A percentile compares a stretch with the other conserved stretches of the same genome.
phyloP scores from a whole-genome alignment of 768 basidiomycete genomes.

The Sarcodon aspratus region DNA sequence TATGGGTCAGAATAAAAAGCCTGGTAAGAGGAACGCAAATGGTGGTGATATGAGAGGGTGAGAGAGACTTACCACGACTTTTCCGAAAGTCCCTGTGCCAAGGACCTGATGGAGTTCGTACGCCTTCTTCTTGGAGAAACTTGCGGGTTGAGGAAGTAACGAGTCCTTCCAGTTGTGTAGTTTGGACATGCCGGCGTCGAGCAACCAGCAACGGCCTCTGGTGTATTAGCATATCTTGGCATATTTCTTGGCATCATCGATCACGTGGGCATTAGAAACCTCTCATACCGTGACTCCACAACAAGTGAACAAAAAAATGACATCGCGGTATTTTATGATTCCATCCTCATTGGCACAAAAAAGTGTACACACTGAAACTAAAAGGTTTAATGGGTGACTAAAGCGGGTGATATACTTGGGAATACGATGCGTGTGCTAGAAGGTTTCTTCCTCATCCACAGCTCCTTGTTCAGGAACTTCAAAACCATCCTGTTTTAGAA shows the following conservation, averaged over 20 bases:
- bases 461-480: conserved; percentile 67
- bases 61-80: conserved; percentile 58
- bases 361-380: no score
- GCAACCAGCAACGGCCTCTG: no score
- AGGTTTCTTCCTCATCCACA: conserved; percentile 77
- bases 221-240: no score
- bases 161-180: conserved; percentile 29
- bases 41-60: neutral
- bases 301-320: no score
- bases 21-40: no score
- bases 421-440: conserved; percentile 21
- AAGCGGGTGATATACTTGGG: neutral
- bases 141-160: conserved; percentile 73
- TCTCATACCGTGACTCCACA: no score
- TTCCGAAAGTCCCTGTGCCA: conserved; percentile 83
- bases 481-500: conserved; percentile 65
- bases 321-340: no score
- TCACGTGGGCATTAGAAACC: no score
- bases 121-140: conserved; percentile 76
- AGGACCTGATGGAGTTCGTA: conserved; percentile 66
- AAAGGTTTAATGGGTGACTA: no score
- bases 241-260: no score
- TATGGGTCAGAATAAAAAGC: neutral
- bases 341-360: no score
- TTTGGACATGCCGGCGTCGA: neutral